Evolutionary conservation across 1,284 basidiomycete species (phyloP).

Genomic region (Apiotrichum gamsii): DNA sequence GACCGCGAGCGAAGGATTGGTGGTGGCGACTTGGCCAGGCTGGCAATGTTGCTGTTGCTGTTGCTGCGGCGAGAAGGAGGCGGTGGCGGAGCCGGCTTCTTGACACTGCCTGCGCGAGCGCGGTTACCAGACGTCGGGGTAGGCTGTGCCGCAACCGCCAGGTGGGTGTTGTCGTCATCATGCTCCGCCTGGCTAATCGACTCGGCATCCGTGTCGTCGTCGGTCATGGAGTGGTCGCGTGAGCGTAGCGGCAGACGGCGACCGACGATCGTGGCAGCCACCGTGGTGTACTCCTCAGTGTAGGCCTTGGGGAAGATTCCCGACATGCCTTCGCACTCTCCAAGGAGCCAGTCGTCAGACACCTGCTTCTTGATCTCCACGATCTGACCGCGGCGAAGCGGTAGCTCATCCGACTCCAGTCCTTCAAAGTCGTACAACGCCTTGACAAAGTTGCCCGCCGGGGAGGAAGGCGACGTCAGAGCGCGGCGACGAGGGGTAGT

Average conservation of each 20-base stretch:
- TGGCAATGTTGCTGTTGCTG: constrained; percentile 9
- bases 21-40: not conserved
- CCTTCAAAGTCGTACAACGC: constrained; percentile 68
- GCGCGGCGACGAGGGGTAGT: constrained; percentile 22
- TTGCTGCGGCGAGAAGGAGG: constrained; percentile 46
- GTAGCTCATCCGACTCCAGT: constrained; percentile 62
- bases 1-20: not conserved
- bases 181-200: not conserved
- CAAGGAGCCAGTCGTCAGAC: constrained; percentile 78
- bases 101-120: constrained; percentile 47
- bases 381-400: constrained; percentile 63
- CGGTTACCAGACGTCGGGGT: constrained; percentile 26
- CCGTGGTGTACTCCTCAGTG: constrained; percentile 52
- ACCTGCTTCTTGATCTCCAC: constrained; percentile 69
- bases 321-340: constrained; percentile 58
- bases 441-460: constrained; percentile 49
- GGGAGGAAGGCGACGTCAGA: constrained; percentile 29
- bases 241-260: not conserved
- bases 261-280: constrained; percentile 14
- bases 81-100: constrained; percentile 51
- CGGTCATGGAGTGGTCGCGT: constrained; percentile 15
- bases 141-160: constrained; percentile 8
- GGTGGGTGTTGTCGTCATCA: constrained; percentile 8
- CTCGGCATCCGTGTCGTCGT: constrained; percentile 14
- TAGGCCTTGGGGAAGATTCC: constrained; percentile 73